Evolutionary conservation across 2,329 filamentous ascomycete genomes (phyloP), one percentile per base, ranked within the genome.

Genomic region (Pyrenophora tritici-repentis): DNA sequence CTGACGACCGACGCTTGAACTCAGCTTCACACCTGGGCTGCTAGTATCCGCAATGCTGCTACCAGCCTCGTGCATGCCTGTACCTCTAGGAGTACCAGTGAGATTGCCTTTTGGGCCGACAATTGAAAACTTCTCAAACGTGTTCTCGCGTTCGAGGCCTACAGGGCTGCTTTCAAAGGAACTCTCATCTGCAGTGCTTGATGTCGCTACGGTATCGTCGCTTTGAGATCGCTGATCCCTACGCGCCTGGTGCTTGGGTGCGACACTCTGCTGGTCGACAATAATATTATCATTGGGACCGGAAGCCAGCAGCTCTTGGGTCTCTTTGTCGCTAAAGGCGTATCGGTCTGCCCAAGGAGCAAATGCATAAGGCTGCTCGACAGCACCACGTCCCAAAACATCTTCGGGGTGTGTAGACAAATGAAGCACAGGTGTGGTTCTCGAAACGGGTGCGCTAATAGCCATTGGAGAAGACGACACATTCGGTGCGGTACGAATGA

Each of bases 41-140:
- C 71, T 75, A 6, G 58, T 70, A 37, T 73, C 65, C 35, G 72
- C 72, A 13, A 72, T 45, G 50, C 73, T 76, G 48, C 74, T 76
- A 12, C 72, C 73, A 24, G 65, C 68, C 40, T 73, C 65, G 7
- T 67, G 61, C 62, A 72, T 71, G 4, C 67, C 66, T 14, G 66
- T 74, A 8, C 70, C 73, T 42, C 52, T 60, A 18, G 70, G 70
- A 3, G 70, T 73, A 4, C 70, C 72, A 32, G 73, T 75, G 3
- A 75, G 42, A 34, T 75, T 75, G 4, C 58, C 68, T 42, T 67
- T 72, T 1, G 67, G 65, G 2, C 72, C 73, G 17, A 72, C 47
- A 3, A 65, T 24, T 2, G 67, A 60, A 9, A 74, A 42, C 55
- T 75, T 73, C 20, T 71, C 60, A 43, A 75, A 73, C 3, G 68